Evolutionary conservation across 176 grass and related monocot genomes (phyloP), one percentile per base, ranked within the genome.

Genomic region (Lolium multiflorum): DNA sequence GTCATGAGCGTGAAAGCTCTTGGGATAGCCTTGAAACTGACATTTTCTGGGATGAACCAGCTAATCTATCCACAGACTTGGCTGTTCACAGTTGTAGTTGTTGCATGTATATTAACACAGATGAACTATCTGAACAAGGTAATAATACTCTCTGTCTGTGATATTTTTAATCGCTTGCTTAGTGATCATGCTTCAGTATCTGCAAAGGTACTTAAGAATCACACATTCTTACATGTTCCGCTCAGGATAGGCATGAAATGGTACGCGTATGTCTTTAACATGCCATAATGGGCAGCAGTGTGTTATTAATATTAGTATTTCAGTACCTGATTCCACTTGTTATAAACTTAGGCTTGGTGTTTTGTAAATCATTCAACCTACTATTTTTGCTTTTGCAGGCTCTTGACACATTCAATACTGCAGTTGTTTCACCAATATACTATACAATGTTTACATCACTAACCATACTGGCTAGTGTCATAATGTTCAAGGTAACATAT

Each of bases 111-210:
- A 81, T 80, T 94, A 71, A 98, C 91, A 25, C 96, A 98, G 83
- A 92, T 98, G 93, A 98, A 98, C 78, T 98, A 98, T 87, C 88
- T 98, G 61, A 98, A 98, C 83, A 98, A 98, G 96, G 96, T 98
- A 98, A 69, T 54, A 68, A 11, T 44, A 10, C 87, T 72, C 10
- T 71, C 0, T 81, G 28, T 25, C 62, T 15, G 66, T 61, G 3
- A n/a, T 28, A 18, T 2, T 70, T 79, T 12, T 4, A 2, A 2
- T 11, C 10, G 24, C 54, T 52, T 57, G 12, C 11, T 20, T 83
- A 57, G 17, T 2, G 18, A 66, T 49, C 38, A 58, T 41, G 66
- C 5, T 74, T 38, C 3, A 75, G 13, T 76, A 22, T 35, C 16
- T 38, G 41, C n/a, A 2, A 62, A 25, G 31, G 54, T 62, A 55